A percentile compares a stretch with the other conserved stretches of the same genome.
Conservation (phyloP, 2,329 filamentous ascomycete genomes). For the Penicillium fuscoglaucum region DNA sequence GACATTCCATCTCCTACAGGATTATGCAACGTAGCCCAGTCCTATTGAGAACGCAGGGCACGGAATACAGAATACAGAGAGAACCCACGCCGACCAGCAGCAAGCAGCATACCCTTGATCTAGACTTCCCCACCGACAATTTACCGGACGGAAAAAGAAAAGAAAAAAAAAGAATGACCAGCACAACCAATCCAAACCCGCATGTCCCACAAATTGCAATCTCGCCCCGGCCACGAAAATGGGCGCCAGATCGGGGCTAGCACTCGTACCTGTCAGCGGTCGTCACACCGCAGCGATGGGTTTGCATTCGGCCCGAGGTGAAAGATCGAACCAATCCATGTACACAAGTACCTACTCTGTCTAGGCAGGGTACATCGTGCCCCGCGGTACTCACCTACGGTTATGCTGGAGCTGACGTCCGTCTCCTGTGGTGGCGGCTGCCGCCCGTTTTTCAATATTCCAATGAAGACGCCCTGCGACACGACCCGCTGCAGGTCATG, state of each 20-base stretch:
- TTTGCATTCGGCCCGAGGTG: slow-evolving; percentile 20
- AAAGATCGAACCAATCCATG: slow-evolving; percentile 14
- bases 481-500: slow-evolving; percentile 8
- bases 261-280: slow-evolving; percentile 19
- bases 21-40: not conserved
- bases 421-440: slow-evolving; percentile 12
- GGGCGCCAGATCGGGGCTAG: slow-evolving; percentile 15
- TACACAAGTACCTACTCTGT: slow-evolving; percentile 6
- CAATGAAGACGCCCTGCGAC: slow-evolving; percentile 2
- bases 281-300: slow-evolving; percentile 22
- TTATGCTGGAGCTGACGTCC: slow-evolving; percentile 15
- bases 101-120: slow-evolving; percentile 2
- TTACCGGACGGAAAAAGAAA: not conserved
- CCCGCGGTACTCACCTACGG: not conserved
- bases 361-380: not conserved
- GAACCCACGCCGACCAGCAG: not conserved
- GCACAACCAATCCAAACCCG: not conserved
- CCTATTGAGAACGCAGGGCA: slow-evolving; percentile 12
- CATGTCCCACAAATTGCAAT: slow-evolving; percentile 21
- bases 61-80: not conserved
- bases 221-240: slow-evolving; percentile 12
- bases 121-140: not conserved
- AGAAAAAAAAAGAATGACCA: not conserved
- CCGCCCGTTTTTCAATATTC: not conserved
- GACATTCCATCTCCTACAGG: not conserved